phyloP scores from a whole-genome alignment of 2,329 filamentous ascomycete species.

The Monilinia laxa region DNA sequence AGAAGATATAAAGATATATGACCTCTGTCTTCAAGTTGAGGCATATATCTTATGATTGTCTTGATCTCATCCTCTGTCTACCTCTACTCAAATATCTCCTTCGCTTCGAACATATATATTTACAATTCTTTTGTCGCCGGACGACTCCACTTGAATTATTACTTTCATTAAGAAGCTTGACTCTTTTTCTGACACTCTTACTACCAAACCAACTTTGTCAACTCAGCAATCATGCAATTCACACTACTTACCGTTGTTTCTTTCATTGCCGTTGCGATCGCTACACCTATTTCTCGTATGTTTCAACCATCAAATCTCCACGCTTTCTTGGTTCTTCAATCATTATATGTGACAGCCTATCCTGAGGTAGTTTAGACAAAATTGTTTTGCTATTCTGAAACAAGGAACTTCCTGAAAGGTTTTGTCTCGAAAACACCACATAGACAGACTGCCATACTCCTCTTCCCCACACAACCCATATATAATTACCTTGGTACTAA shows the following conservation, averaged over 20 bases:
- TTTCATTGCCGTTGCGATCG: conserved; percentile 35
- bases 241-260: conserved; percentile 35
- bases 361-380: too few species aligned
- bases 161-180: neutral
- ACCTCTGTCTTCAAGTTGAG: neutral
- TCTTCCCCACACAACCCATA: conserved; percentile 2
- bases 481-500: neutral
- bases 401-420: too few species aligned
- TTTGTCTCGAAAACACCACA: too few species aligned
- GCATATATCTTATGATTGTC: neutral
- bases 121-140: conserved; percentile 35
- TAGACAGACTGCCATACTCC: neutral
- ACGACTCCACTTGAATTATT: conserved; percentile 30
- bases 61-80: conserved; percentile 19
- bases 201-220: conserved; percentile 21
- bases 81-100: conserved; percentile 19
- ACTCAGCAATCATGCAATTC: conserved; percentile 38
- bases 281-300: conserved; percentile 33
- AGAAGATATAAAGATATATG: conserved; percentile 2
- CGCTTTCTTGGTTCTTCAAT: neutral
- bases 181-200: conserved; percentile 19
- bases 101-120: conserved; percentile 18
- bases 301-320: conserved; percentile 19
- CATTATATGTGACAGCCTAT: neutral
- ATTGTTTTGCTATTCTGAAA: too few species aligned